phyloP scores from a whole-genome alignment of 73 alveolate genomes.

The Paramecium bursaria region DNA sequence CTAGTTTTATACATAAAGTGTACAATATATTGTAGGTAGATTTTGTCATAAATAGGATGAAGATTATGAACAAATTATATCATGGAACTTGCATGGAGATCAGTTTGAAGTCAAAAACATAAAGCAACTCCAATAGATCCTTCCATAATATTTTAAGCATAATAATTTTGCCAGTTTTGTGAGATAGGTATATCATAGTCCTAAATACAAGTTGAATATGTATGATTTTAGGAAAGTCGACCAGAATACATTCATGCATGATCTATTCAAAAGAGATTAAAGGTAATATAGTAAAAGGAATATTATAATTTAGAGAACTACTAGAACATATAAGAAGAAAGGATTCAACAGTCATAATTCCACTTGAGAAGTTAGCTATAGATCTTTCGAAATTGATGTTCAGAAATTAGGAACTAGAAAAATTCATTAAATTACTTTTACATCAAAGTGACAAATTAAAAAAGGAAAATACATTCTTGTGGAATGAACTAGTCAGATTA shows the following conservation, averaged over 20 bases:
- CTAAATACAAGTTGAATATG: constrained; percentile 78
- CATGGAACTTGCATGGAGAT: constrained; percentile 96
- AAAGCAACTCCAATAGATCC: constrained; percentile 90
- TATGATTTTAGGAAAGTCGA: constrained; percentile 89
- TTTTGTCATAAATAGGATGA: constrained; percentile 71
- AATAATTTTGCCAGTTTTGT: constrained; percentile 96
- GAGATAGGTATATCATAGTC: constrained; percentile 74
- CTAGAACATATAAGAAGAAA: constrained; percentile 18
- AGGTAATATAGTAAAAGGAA: constrained; percentile 31
- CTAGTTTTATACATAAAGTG: constrained; percentile 51
- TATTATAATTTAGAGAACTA: constrained; percentile 41
- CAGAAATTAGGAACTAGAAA: constrained; percentile 12
- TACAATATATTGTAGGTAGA: constrained; percentile 33
- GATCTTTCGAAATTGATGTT: constrained; percentile 1
- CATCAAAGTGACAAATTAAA: constrained; percentile 44
- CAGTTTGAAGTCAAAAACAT: constrained; percentile 87
- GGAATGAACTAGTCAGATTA: constrained; percentile 7
- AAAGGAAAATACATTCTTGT: constrained; percentile 45
- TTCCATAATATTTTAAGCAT: constrained; percentile 96
- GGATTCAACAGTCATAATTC: constrained; percentile 28
- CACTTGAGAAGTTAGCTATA: constrained; percentile 12
- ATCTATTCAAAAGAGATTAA: constrained; percentile 59
- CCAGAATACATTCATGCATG: constrained; percentile 61
- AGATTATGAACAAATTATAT: constrained; percentile 83
- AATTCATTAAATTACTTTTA: neutral